Evolutionary conservation across 2,329 filamentous ascomycete genomes (phyloP), one percentile per base, ranked within the genome.

Genomic region (Westerdykella aurantiaca): DNA sequence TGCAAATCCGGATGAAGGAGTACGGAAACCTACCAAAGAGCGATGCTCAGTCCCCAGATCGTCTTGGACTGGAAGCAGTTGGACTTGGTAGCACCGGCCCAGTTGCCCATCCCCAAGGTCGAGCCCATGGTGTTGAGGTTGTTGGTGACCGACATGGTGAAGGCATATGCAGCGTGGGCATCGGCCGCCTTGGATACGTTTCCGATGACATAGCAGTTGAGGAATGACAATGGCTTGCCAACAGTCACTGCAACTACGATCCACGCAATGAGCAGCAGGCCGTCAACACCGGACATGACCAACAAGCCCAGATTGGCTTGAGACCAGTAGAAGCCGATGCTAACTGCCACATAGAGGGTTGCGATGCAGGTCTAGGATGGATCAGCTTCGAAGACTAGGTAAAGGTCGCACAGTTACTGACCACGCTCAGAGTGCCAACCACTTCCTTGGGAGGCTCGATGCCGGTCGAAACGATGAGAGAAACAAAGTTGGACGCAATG

Each of bases 51-150:
- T 1, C 88, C 89, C 90, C 89, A 95, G 52, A 93, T 80, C 13
- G 85, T 80, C 76, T 95, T 94, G 66, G 89, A 82, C 72, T 93
- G 82, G 59, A 83, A 81, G 72, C 90, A 96, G 43, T 86, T 85
- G 14, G 77, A 60, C 61, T 74, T 77, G 11, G 73, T 80, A 7
- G 76, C 73, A n/a, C 78, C 78, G 37, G 80, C 78, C 77, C 78
- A 83, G 44, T 72, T 67, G 12, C 60, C 58, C 47, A 81, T 71
- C 16, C 72, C 69, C 43, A 81, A 60, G 34, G 64, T 72, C 6
- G 71, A 71, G n/a, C 72, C 74, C 39, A 72, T 64, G 38, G 71
- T 71, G 44, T 73, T 71, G 31, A 81, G 61, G 48, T 77, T 79
- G 46, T 69, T 70, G 17, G 72, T 70, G 4, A 82, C 60, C 10